Conservation (phyloP, 2,329 filamentous ascomycete species). For the Aspergillus unguis region DNA sequence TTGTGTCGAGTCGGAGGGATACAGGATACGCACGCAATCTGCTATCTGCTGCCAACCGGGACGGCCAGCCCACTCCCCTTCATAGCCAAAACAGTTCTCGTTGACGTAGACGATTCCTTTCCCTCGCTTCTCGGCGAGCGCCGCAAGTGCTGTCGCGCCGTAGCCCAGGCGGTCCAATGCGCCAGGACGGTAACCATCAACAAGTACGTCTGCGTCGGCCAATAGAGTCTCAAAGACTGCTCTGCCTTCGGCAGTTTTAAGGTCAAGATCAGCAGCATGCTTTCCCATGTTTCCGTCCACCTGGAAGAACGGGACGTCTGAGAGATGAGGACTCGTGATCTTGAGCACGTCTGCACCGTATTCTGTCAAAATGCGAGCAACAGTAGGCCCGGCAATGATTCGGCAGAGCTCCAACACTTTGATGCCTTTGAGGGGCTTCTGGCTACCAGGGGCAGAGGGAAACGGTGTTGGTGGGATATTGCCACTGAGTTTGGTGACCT, state of each 20-base stretch:
- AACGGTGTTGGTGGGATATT: conserved; percentile 27
- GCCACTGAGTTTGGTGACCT: conserved; percentile 29
- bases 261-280: conserved; percentile 61
- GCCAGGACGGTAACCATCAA: conserved; percentile 68
- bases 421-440: conserved; percentile 52
- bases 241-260: conserved; percentile 56
- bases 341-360: conserved; percentile 72
- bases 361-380: conserved; percentile 65
- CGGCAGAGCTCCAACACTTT: conserved; percentile 71
- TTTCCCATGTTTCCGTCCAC: conserved; percentile 71
- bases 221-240: conserved; percentile 58
- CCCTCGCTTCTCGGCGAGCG: conserved; percentile 53
- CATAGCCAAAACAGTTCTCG: conserved; percentile 68
- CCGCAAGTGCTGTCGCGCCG: conserved; percentile 53
- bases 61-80: conserved; percentile 60
- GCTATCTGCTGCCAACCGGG: conserved; percentile 71
- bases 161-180: conserved; percentile 63
- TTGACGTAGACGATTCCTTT: conserved; percentile 66
- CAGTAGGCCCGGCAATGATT: conserved; percentile 69
- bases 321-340: conserved; percentile 64
- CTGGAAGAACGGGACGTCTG: conserved; percentile 69
- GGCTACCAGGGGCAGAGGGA: conserved; percentile 29
- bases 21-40: conserved; percentile 52
- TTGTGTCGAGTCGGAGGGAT: neutral
- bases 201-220: conserved; percentile 61